Percentiles rank a stretch among this genome's conserved stretches.
Conservation (phyloP, 345 rosid genomes). For the Eutrema heterophyllum region DNA sequence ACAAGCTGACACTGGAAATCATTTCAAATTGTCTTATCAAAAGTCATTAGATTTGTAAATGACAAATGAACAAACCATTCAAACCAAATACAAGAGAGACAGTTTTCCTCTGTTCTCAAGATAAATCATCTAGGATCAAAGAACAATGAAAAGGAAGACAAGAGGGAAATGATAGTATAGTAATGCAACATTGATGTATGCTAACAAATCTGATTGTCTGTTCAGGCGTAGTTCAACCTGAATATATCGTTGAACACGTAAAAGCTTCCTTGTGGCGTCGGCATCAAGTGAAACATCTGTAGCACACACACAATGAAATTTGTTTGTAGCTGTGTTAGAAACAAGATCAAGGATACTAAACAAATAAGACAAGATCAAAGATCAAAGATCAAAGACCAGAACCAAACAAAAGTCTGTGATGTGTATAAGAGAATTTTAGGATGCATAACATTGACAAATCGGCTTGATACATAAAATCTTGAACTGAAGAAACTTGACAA, state of each 20-base stretch:
- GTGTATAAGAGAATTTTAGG: neutral
- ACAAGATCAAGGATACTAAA: neutral
- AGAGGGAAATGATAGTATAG: neutral
- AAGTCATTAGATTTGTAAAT: neutral
- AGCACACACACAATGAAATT: slow-evolving; percentile 11
- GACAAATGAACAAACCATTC: neutral
- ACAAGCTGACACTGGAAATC: neutral
- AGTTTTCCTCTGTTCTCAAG: neutral
- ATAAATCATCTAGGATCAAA: slow-evolving; percentile 2
- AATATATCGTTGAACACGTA: slow-evolving; percentile 88
- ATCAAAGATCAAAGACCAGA: neutral
- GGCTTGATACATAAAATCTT: neutral
- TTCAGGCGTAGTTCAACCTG: slow-evolving; percentile 96
- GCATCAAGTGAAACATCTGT: slow-evolving; percentile 99
- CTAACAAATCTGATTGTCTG: neutral
- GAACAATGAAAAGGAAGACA: neutral
- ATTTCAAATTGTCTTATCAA: neutral
- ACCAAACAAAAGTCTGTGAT: neutral
- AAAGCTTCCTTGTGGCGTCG: slow-evolving; percentile 89
- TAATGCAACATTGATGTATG: neutral
- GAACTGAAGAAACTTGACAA: neutral
- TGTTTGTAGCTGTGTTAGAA: neutral
- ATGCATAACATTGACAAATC: neutral
- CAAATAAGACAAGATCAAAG: neutral
- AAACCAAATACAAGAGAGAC: slow-evolving; percentile 13